Evolutionary conservation across 208 protist species (phyloP), one percentile per base, ranked within the genome.

Genomic region (Wallacemonas collosoma): DNA sequence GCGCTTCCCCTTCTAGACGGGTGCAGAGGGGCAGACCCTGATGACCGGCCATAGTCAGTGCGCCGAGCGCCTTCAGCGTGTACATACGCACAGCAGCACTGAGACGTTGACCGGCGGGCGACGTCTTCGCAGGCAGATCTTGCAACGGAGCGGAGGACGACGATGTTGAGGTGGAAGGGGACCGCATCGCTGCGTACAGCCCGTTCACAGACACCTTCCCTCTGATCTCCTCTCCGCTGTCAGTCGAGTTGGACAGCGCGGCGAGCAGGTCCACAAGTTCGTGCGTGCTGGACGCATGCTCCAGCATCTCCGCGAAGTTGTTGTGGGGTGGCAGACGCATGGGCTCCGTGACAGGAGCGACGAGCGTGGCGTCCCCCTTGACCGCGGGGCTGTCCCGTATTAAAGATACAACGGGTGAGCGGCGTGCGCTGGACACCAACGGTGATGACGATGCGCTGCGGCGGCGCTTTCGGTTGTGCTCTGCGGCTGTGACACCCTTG

Each of bases 201-300:
- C 26, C 26, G 26, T 26, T 26, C 26, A 26, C 26, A 26, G 26
- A 26, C 26, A 26, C 26, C 26, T 26, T 26, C 26, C 26, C 26
- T 26, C 26, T 26, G 26, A 26, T 26, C 26, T 26, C 26, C 26
- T 26, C 26, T 26, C 26, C 26, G 26, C 26, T 26, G 26, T 26
- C 26, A 26, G 26, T 26, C 0, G 26, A 26, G 26, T 26, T 26
- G 26, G 26, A 26, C 26, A 26, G 26, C 0, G 26, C 45, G 45
- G 8, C 12, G 45, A 85, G 55, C 9, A 81, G 12, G 2, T 58
- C 57, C 6, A 44, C 36, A 12, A 85, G 70, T 55, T 81, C 72
- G 17, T 17, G 8, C 35, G 77, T 61, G 14, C 56, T 70, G 9
- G 55, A 35, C 3, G 36, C 48, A 14, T 65, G 60, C 60, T 53